These are phyloP conservation scores for Francoa sonchifolia DNA, from an alignment of 441 rosid genomes.

Conservation along the genomic window DNA sequence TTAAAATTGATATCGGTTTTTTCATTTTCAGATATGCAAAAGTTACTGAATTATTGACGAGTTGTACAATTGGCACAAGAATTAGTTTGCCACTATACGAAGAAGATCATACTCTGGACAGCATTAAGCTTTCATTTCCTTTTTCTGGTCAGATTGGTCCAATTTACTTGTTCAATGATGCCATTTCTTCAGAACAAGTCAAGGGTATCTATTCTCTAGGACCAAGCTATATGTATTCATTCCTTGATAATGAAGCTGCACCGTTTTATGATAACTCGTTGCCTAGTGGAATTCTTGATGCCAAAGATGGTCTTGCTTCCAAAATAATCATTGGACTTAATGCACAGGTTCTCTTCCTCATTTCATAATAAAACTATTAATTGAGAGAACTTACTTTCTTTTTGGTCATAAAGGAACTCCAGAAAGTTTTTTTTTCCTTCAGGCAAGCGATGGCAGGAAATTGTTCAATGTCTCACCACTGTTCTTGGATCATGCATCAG, in stretches of 20 bases:
- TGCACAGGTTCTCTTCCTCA: conserved; percentile 68
- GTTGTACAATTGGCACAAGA: conserved; percentile 73
- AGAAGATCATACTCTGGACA: conserved; percentile 42
- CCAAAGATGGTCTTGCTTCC: conserved; percentile 90
- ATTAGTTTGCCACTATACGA: conserved; percentile 40
- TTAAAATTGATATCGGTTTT: conserved; percentile 4
- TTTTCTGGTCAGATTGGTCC: conserved; percentile 98
- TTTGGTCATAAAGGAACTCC: conserved; percentile 7
- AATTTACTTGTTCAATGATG: conserved; percentile 77
- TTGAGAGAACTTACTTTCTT: conserved; percentile 5
- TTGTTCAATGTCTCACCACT: conserved; percentile 79
- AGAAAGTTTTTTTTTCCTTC: conserved; percentile 25
- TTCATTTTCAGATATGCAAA: conserved; percentile 68
- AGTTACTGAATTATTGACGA: conserved; percentile 70
- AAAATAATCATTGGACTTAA: conserved; percentile 87
- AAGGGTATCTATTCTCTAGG: conserved; percentile 75
- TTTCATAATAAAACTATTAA: conserved; percentile 6
- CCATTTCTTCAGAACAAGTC: conserved; percentile 81
- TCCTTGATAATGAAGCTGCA: conserved; percentile 71
- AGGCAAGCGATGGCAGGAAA: conserved; percentile 89
- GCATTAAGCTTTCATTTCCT: conserved; percentile 39
- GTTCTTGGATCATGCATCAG: conserved; percentile 46
- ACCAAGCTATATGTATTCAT: conserved; percentile 96
- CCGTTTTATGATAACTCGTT: conserved; percentile 44
- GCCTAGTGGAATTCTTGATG: conserved; percentile 82